Evolutionary conservation across 805 yeast species (phyloP).

Genomic region (Ogataea henricii): DNA sequence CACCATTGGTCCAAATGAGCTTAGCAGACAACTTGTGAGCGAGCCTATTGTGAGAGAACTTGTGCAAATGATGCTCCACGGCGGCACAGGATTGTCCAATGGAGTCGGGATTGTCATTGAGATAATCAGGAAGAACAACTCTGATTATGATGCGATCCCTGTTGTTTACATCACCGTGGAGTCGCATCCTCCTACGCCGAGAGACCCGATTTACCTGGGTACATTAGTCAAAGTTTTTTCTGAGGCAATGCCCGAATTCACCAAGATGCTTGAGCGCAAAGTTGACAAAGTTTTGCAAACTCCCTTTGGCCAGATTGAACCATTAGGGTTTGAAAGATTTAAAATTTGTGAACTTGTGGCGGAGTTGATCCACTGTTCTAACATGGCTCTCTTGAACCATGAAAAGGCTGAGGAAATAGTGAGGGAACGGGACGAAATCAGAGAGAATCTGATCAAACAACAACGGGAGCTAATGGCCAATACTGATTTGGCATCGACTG

Average conservation of each 20-base stretch:
- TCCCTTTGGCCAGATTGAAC: slow-evolving; percentile 67
- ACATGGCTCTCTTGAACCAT: slow-evolving; percentile 88
- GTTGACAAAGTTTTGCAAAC: slow-evolving; percentile 49
- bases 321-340: slow-evolving; percentile 88
- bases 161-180: slow-evolving; percentile 80
- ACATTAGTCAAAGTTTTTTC: slow-evolving; percentile 79
- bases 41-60: slow-evolving; percentile 64
- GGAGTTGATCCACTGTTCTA: slow-evolving; percentile 94
- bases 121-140: slow-evolving; percentile 90
- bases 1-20: slow-evolving; percentile 93
- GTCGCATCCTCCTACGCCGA: slow-evolving; percentile 86
- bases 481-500: slow-evolving; percentile 31
- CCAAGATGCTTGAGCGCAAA: slow-evolving; percentile 52
- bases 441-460: slow-evolving; percentile 50
- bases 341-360: slow-evolving; percentile 91
- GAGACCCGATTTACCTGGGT: slow-evolving; percentile 93
- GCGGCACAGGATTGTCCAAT: slow-evolving; percentile 87
- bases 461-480: slow-evolving; percentile 29
- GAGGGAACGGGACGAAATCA: slow-evolving; percentile 63
- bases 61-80: slow-evolving; percentile 73
- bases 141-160: slow-evolving; percentile 90
- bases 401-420: slow-evolving; percentile 70
- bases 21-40: slow-evolving; percentile 87
- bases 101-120: slow-evolving; percentile 96
- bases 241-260: slow-evolving; percentile 68